A percentile compares a stretch with the other conserved stretches of the same genome.
phyloP scores from a whole-genome alignment of 2,329 filamentous ascomycete species.

The Pseudocercospora vitis region DNA sequence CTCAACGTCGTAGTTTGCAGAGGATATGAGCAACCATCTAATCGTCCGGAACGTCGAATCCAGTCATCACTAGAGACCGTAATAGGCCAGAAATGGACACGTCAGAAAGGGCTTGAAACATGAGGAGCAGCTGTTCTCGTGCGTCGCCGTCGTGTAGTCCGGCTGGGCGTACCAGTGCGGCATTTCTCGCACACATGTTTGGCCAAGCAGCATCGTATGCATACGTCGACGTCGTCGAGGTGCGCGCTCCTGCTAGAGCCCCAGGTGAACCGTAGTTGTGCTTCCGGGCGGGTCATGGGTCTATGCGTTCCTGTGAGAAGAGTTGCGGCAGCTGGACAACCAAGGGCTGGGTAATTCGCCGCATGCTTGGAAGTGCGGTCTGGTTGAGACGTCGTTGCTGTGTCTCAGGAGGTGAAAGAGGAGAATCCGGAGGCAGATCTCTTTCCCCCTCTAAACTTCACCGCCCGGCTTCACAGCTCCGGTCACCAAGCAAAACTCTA shows the following conservation, averaged over 20 bases:
- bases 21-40: background rate
- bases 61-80: too few relatives aligned
- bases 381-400: conserved; percentile 1
- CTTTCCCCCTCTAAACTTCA: background rate
- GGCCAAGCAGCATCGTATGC: background rate
- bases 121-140: too few relatives aligned
- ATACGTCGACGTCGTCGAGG: background rate
- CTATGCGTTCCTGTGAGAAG: background rate
- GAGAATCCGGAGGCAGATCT: background rate
- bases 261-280: background rate
- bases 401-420: conserved; percentile 6
- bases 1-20: conserved; percentile 1
- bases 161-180: too few relatives aligned
- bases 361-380: background rate
- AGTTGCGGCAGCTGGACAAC: background rate
- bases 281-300: conserved; percentile 1
- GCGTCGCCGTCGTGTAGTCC: too few relatives aligned
- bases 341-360: background rate
- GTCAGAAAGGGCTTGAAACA: too few relatives aligned
- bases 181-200: too few relatives aligned
- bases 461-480: background rate
- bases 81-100: too few relatives aligned
- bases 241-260: background rate
- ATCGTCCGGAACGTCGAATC: background rate
- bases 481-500: background rate